phyloP scores from a whole-genome alignment of 371 early-diverging fungal genomes.

The Saksenaea oblongispora region DNA sequence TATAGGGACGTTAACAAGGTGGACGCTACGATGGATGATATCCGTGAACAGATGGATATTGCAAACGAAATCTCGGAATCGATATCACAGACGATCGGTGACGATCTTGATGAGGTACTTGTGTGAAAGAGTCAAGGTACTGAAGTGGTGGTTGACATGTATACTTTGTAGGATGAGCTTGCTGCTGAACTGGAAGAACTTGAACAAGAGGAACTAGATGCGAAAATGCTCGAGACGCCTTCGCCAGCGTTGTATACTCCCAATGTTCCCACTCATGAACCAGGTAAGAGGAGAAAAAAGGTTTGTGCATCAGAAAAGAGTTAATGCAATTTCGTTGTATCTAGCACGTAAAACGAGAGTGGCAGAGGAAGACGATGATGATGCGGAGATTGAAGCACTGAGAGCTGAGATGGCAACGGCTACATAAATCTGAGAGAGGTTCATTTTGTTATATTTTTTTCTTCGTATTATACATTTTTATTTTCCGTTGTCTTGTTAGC shows the following conservation, averaged over 20 bases:
- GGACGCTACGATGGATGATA: conserved; percentile 95
- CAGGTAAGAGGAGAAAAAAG: conserved; percentile 52
- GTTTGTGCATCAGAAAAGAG: not conserved
- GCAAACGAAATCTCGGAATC: conserved; percentile 95
- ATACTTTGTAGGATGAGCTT: conserved; percentile 74
- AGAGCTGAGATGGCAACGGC: conserved; percentile 73
- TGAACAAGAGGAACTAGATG: conserved; percentile 93
- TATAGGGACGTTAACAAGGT: conserved; percentile 92
- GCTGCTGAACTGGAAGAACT: conserved; percentile 89
- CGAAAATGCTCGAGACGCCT: conserved; percentile 79
- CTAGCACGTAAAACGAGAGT: conserved; percentile 27
- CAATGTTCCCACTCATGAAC: conserved; percentile 61
- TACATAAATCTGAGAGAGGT: conserved; percentile 2
- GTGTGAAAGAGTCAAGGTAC: not conserved
- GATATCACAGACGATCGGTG: conserved; percentile 89
- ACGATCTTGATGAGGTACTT: conserved; percentile 86
- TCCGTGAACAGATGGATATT: conserved; percentile 96
- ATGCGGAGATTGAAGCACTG: conserved; percentile 83
- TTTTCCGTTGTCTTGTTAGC: too few species aligned
- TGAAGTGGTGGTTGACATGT: not conserved
- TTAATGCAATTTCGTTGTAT: not conserved
- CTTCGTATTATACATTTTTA: conserved; percentile 53
- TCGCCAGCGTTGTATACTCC: conserved; percentile 65
- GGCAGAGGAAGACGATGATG: conserved; percentile 73
- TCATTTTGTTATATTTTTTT: not conserved